Evolutionary conservation across 345 rosid species (phyloP).

Genomic region (Pseudoturritis turrita): DNA sequence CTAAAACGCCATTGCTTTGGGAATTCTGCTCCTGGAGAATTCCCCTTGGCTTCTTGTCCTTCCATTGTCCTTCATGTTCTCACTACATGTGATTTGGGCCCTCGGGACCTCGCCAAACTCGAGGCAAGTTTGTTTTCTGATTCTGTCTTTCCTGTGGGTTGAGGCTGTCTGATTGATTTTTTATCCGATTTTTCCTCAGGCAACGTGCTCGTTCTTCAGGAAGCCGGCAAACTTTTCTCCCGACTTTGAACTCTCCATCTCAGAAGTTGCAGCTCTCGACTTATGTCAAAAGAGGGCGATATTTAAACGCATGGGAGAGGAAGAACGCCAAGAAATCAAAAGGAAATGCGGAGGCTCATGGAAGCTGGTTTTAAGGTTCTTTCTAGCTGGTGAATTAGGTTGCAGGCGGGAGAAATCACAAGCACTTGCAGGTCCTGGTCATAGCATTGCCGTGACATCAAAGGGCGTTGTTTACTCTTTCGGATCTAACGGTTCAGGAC

Average conservation of each 20-base stretch:
- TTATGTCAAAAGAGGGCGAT: slow-evolving; percentile 76
- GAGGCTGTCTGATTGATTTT: slow-evolving; percentile 50
- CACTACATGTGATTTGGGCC: slow-evolving; percentile 21
- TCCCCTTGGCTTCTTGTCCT: slow-evolving; percentile 24
- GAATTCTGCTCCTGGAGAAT: slow-evolving; percentile 26
- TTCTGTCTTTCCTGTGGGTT: background rate
- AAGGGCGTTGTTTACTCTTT: slow-evolving; percentile 75
- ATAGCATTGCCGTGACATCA: slow-evolving; percentile 81
- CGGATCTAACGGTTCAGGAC: slow-evolving; percentile 83
- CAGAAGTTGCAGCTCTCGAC: slow-evolving; percentile 98
- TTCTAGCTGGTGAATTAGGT: slow-evolving; percentile 79
- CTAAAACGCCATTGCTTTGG: slow-evolving; percentile 28
- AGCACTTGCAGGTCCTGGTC: slow-evolving; percentile 96
- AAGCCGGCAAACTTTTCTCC: slow-evolving; percentile 87
- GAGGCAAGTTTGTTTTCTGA: slow-evolving; percentile 3
- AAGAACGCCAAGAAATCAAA: slow-evolving; percentile 62
- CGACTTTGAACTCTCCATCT: slow-evolving; percentile 64
- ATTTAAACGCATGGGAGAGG: slow-evolving; percentile 69
- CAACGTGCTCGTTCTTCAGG: slow-evolving; percentile 92
- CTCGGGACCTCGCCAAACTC: slow-evolving; percentile 30
- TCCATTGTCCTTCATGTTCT: slow-evolving; percentile 30
- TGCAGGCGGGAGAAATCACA: slow-evolving; percentile 92
- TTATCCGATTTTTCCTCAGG: slow-evolving; percentile 48
- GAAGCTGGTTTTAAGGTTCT: slow-evolving; percentile 82
- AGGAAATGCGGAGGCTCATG: slow-evolving; percentile 87